Evolutionary conservation across 2,329 filamentous ascomycete genomes (phyloP), one percentile per base, ranked within the genome.

Genomic region (Diaporthe sp.): DNA sequence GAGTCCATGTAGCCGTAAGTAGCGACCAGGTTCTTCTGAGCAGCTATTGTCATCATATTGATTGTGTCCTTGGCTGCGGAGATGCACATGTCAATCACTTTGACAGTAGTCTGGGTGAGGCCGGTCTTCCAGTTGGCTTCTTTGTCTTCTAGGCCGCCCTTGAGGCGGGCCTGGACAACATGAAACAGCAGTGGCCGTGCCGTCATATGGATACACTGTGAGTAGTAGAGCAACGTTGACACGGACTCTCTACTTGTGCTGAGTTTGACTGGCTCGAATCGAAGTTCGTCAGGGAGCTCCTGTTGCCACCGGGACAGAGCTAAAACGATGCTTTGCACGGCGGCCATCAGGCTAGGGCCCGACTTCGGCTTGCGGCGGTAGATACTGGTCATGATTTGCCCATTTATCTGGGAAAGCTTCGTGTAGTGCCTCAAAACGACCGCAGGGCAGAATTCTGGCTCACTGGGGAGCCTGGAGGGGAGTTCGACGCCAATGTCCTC

Each of bases 1-100:
- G 87, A 86, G 75, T 91, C 89, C 83, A 90, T 88, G 79, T 89
- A 91, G 34, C 89, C 89, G 78, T 89, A 90, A 0, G 88, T 90
- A 28, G 89, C 87, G 15, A 90, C 84, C 13, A 90, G 83, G 74
- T 89, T 85, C 75, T 88, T 85, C 77, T 87, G 85, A 2, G 86
- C 82, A 1, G 88, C 87, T 22, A 85, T 82, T 53, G 84, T 83
- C 86, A 89, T 88, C 65, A 89, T 86, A 28, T 84, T 82, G 25
- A 87, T 86, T 5, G 86, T 88, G 34, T 87, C 86, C 22, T 86
- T 84, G 13, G 88, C 88, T 5, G 88, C 88, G 2, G 83, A 82
- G 49, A 90, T 84, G 70, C 88, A 89, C 75, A 85, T 88, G n/a
- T 89, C 87, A 61, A 90, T 88, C 2, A 90, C 86, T 1, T 83